Evolutionary conservation across 2,329 filamentous ascomycete species (phyloP).

Genomic region (Alternaria tenuissima): DNA sequence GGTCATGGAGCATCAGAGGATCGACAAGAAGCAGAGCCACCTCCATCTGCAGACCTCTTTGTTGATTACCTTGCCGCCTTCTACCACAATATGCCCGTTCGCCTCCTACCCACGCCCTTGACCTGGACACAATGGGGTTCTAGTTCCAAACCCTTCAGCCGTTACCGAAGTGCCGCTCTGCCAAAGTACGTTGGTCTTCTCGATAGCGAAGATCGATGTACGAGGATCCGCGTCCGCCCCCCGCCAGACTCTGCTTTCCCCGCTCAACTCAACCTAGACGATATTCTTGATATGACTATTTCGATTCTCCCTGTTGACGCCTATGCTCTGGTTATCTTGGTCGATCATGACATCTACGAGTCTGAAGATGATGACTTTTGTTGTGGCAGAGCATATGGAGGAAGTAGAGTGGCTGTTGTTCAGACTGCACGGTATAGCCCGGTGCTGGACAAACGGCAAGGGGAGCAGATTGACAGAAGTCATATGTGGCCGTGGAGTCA

Average conservation of each 20-base stretch:
- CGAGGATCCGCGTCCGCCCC: slow-evolving; percentile 62
- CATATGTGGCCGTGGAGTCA: slow-evolving; percentile 74
- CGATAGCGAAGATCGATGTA: slow-evolving; percentile 40
- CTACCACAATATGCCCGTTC: slow-evolving; percentile 65
- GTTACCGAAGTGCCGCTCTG: slow-evolving; percentile 2
- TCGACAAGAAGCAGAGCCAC: neutral
- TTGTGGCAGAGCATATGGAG: slow-evolving; percentile 72
- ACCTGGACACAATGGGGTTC: slow-evolving; percentile 61
- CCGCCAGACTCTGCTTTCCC: slow-evolving; percentile 58
- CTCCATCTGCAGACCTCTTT: slow-evolving; percentile 42
- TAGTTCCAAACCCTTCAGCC: slow-evolving; percentile 2
- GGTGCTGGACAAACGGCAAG: slow-evolving; percentile 50
- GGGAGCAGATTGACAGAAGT: slow-evolving; percentile 55
- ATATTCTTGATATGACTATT: slow-evolving; percentile 67
- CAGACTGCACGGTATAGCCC: slow-evolving; percentile 70
- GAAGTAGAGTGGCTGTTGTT: slow-evolving; percentile 68
- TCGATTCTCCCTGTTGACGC: slow-evolving; percentile 65
- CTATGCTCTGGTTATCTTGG: slow-evolving; percentile 65
- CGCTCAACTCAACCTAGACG: slow-evolving; percentile 66
- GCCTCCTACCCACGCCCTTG: slow-evolving; percentile 52
- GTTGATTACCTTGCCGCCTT: slow-evolving; percentile 58
- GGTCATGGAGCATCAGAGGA: slow-evolving; percentile 28
- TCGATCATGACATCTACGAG: slow-evolving; percentile 71
- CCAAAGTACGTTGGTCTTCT: slow-evolving; percentile 59
- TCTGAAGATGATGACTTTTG: slow-evolving; percentile 72